These are phyloP conservation scores for Pseudonitzschia delicatissima DNA, from an alignment of 108 stramenopile genomes.

Conservation along the genomic window DNA sequence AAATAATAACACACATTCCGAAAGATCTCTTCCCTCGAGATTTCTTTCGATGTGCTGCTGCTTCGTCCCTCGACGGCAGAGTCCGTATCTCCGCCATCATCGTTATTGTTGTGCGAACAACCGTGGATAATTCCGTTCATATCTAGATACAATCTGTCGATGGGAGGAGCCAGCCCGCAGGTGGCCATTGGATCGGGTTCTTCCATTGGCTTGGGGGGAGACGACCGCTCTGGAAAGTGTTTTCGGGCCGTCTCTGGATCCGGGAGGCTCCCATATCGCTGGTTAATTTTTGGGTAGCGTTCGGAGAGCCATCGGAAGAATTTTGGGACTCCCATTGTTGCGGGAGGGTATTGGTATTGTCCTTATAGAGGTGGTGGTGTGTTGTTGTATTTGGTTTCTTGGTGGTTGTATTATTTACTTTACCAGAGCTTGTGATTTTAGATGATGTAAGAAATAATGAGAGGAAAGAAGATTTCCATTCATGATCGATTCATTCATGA, in stretches of 20 bases:
- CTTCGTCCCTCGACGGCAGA: slow-evolving; percentile 5
- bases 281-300: slow-evolving; percentile 97
- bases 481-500: too few species aligned
- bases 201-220: slow-evolving; percentile 20
- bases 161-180: slow-evolving; percentile 67
- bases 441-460: too few species aligned
- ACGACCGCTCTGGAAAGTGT: slow-evolving; percentile 29
- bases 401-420: too few species aligned
- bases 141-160: slow-evolving; percentile 95
- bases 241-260: slow-evolving; percentile 51
- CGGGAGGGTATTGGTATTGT: not conserved
- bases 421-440: too few species aligned
- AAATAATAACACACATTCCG: slow-evolving; percentile 82
- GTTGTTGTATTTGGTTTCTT: not conserved
- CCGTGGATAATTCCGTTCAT: slow-evolving; percentile 99
- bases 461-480: too few species aligned
- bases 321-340: slow-evolving; percentile 95
- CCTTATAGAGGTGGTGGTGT: not conserved
- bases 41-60: slow-evolving; percentile 1
- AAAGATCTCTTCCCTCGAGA: slow-evolving; percentile 72
- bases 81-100: slow-evolving; percentile 31
- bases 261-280: slow-evolving; percentile 77
- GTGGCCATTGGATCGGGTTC: slow-evolving; percentile 45
- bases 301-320: slow-evolving; percentile 99
- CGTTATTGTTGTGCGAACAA: slow-evolving; percentile 90